phyloP scores from a whole-genome alignment of 1,284 basidiomycete genomes.

The Neonothopanus nambi region DNA sequence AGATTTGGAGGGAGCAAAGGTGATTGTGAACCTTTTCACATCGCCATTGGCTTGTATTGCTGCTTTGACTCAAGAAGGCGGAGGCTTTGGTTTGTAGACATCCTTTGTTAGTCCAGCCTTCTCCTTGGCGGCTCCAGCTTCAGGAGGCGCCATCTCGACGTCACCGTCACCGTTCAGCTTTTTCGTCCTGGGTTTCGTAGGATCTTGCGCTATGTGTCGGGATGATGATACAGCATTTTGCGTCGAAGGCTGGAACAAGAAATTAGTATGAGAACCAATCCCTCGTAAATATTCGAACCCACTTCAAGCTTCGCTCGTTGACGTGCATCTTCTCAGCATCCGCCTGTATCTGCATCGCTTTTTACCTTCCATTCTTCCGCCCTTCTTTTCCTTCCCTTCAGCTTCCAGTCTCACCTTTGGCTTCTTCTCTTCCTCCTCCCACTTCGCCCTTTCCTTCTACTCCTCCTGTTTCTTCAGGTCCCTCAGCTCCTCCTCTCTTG shows the following conservation, averaged over 20 bases:
- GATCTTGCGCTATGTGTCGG: background rate
- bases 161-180: background rate
- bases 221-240: no score
- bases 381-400: no score
- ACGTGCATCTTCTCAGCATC: background rate
- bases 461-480: constrained; percentile 1
- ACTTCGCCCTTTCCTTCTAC: constrained; percentile 6
- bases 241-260: no score
- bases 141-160: background rate
- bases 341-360: constrained; percentile 3
- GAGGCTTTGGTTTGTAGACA: background rate
- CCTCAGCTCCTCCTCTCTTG: background rate
- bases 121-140: background rate
- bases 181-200: no score
- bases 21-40: background rate
- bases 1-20: background rate
- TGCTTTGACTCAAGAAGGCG: background rate
- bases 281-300: background rate
- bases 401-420: background rate
- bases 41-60: background rate
- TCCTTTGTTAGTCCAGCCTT: background rate
- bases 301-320: no score
- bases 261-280: background rate
- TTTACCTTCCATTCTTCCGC: no score
- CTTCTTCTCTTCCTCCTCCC: background rate